A percentile compares a stretch with the other conserved stretches of the same genome.
These are phyloP conservation scores for Stachybotrys chlorohalonatus DNA, from an alignment of 2,329 filamentous ascomycete genomes.

Conservation along the genomic window DNA sequence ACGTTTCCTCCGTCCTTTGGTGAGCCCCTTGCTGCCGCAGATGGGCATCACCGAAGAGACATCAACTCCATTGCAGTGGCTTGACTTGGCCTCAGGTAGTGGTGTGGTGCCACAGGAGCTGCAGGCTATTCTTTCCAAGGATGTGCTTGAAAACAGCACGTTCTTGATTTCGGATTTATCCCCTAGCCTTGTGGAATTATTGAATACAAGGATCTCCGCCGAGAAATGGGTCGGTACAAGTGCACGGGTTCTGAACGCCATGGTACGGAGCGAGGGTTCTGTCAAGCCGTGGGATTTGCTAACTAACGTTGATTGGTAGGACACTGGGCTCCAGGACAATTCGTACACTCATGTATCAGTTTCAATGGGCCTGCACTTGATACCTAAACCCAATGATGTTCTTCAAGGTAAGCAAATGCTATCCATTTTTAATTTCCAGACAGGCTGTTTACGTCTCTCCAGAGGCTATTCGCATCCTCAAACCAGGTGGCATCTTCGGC, in stretches of 20 bases:
- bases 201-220: slow-evolving; percentile 24
- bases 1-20: slow-evolving; percentile 9
- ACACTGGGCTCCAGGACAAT: slow-evolving; percentile 27
- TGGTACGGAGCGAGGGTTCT: slow-evolving; percentile 20
- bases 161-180: slow-evolving; percentile 42
- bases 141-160: slow-evolving; percentile 30
- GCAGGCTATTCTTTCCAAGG: slow-evolving; percentile 25
- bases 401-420: slow-evolving; percentile 13
- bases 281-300: background rate
- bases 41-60: slow-evolving; percentile 12
- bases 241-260: slow-evolving; percentile 34
- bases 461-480: slow-evolving; percentile 29
- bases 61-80: slow-evolving; percentile 24
- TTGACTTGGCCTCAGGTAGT: slow-evolving; percentile 46
- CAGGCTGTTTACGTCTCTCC: background rate
- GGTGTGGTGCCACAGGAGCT: slow-evolving; percentile 39
- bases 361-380: slow-evolving; percentile 37
- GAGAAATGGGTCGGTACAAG: slow-evolving; percentile 38
- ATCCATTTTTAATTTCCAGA: background rate
- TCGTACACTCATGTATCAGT: slow-evolving; percentile 35
- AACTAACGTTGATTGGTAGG: slow-evolving; percentile 10
- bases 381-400: slow-evolving; percentile 28
- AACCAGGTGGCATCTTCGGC: slow-evolving; percentile 27
- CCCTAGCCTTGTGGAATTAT: slow-evolving; percentile 28
- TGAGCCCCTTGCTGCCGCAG: slow-evolving; percentile 11